These are phyloP conservation scores for Haematococcus lacustris DNA, from an alignment of 139 green algal genomes.

Conservation along the genomic window DNA sequence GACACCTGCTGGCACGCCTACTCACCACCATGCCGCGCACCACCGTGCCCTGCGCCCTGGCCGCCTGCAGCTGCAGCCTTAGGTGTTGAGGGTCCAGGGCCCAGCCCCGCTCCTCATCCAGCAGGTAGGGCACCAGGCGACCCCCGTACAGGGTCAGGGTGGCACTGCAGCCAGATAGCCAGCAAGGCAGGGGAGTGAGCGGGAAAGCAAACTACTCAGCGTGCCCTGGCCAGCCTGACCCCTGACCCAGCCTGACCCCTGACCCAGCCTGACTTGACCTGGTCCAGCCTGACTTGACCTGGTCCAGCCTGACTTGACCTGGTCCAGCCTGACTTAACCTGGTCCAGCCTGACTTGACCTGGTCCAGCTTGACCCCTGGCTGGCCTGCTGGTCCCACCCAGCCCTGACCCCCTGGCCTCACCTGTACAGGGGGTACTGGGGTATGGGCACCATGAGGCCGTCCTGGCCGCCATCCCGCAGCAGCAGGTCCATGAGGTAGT, in stretches of 20 bases:
- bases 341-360: no score
- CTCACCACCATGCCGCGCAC: slow-evolving; percentile 8
- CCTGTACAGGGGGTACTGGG: slow-evolving; percentile 78
- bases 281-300: no score
- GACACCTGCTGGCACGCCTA: neutral
- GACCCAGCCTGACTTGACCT: no score
- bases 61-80: slow-evolving; percentile 10
- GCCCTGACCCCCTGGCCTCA: no score
- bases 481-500: slow-evolving; percentile 65
- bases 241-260: no score
- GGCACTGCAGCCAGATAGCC: slow-evolving; percentile 45
- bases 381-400: no score
- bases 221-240: no score
- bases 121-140: slow-evolving; percentile 80
- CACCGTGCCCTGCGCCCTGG: neutral
- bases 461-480: slow-evolving; percentile 35
- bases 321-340: no score
- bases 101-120: slow-evolving; percentile 80
- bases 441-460: slow-evolving; percentile 75
- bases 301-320: no score
- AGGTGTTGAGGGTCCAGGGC: slow-evolving; percentile 57
- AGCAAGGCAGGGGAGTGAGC: no score
- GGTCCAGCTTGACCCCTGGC: no score
- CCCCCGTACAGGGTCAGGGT: slow-evolving; percentile 79
- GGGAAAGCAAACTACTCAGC: no score